Base-by-base conservation (phyloP, 192 early-diverging fungal species). In the Umbelopsis sp. region DNA sequence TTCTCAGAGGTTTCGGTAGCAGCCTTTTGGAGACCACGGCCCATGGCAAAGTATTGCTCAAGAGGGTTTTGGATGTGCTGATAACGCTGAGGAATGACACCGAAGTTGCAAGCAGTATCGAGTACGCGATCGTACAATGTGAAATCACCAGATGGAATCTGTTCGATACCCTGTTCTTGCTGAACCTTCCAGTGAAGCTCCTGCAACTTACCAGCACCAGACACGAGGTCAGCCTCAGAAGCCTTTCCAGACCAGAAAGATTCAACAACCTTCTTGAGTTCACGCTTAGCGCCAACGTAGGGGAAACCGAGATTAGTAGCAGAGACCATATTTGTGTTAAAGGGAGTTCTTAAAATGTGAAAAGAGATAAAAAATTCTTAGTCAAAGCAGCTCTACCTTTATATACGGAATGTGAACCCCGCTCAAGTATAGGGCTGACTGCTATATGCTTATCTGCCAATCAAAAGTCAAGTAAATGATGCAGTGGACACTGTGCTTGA, bases 31-130 rank as follows among this genome's bases (percentile, higher is more conserved):
- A 93, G 86, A 72, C 97, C 97, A 82, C 97, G 94, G 69, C 88
- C 94, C 91, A 98, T 97, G 75, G 97, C 97, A 85, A 99, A 99
- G 90, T 97, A 98, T 30, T 88, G 89, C 75, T 94, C 91, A 49
- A 87, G 82, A 49, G 86, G 84, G 41, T 68, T 55, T 37, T 69
- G 84, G 73, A 80, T 72, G 64, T 77, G 71, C 25, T 75, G 71
- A 71, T 91, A 91, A 53, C 83, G 76, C n/a, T 84, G 66, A 55
- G 89, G 89, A 68, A 91, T 84, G 49, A 77, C 87, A 70, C 71
- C 83, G 73, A 89, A 92, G 78, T 51, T 84, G 71, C 75, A 81
- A 76, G 73, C 85, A 80, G 88, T 93, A 91, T 67, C 91, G 67
- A 74, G 69, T 52, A 53, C 74, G 72, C 72, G 83, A 77, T 99